These are phyloP conservation scores for Microbotryomycetes sp. DNA, from an alignment of 1,284 basidiomycete species.

Conservation along the genomic window DNA sequence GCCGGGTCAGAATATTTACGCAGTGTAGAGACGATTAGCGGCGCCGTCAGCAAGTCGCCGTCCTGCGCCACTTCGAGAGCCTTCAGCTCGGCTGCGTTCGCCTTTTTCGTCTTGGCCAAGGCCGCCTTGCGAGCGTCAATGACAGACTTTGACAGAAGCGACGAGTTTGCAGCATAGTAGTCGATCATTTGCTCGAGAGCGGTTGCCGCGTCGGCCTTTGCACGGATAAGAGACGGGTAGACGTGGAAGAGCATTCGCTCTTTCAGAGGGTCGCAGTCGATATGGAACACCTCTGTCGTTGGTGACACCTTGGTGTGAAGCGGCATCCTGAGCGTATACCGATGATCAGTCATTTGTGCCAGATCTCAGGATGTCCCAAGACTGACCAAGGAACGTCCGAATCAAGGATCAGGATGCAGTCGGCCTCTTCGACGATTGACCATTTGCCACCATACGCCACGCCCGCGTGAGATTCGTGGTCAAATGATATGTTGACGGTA, in stretches of 20 bases:
- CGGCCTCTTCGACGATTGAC: constrained; percentile 51
- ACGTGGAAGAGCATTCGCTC: constrained; percentile 28
- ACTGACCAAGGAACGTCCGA: constrained; percentile 54
- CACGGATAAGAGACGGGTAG: constrained; percentile 40
- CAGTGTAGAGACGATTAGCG: constrained; percentile 50
- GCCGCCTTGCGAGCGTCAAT: not conserved
- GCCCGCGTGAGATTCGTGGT: constrained; percentile 52
- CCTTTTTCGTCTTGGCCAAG: not conserved
- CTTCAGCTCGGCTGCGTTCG: not conserved
- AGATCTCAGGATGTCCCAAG: not conserved
- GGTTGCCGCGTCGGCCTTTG: constrained; percentile 51
- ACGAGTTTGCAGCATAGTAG: constrained; percentile 9
- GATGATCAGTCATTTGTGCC: not conserved
- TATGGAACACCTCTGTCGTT: constrained; percentile 50
- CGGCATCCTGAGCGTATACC: constrained; percentile 42
- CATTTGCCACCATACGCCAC: constrained; percentile 47
- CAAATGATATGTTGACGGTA: constrained; percentile 52
- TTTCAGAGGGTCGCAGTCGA: constrained; percentile 60
- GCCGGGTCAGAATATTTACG: constrained; percentile 40
- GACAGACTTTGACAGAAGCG: not conserved
- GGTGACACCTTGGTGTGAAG: constrained; percentile 44
- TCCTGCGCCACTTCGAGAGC: not conserved
- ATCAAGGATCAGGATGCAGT: constrained; percentile 58
- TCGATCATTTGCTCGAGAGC: constrained; percentile 50
- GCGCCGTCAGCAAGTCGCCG: constrained; percentile 40